A percentile compares a stretch with the other conserved stretches of the same genome.
phyloP scores from a whole-genome alignment of 2,329 filamentous ascomycete genomes.

The Claviceps lovelessii region DNA sequence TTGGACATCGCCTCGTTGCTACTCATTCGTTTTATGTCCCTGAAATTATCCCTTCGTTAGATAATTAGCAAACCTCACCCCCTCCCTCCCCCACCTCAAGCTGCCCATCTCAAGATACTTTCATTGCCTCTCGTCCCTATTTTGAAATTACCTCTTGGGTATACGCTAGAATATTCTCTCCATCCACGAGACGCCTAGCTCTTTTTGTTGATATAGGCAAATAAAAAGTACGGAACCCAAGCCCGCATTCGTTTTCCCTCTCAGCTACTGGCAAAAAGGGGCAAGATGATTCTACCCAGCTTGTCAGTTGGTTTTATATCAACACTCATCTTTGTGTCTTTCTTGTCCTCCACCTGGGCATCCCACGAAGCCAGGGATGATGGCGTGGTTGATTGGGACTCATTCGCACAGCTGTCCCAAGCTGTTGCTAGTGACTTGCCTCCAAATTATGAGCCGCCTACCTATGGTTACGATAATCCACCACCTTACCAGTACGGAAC shows the following conservation, averaged over 20 bases:
- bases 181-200: neutral
- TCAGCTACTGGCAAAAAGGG: neutral
- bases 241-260: neutral
- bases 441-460: slow-evolving; percentile 8
- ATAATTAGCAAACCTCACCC: neutral
- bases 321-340: neutral
- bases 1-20: slow-evolving; percentile 1
- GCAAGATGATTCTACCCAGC: slow-evolving; percentile 1
- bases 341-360: slow-evolving; percentile 5
- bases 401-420: neutral
- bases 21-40: slow-evolving; percentile 3
- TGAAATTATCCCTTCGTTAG: slow-evolving; percentile 3
- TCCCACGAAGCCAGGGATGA: neutral
- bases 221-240: neutral
- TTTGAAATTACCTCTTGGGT: slow-evolving; percentile 2
- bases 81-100: neutral
- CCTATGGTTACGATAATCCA: slow-evolving; percentile 7
- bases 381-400: neutral
- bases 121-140: neutral
- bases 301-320: neutral
- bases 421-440: slow-evolving; percentile 3
- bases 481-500: slow-evolving; percentile 10
- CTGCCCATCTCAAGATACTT: neutral
- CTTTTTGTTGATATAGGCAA: neutral
- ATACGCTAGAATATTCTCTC: neutral